phyloP scores from a whole-genome alignment of 1,284 basidiomycete genomes.

The Melampsora larici-populina region DNA sequence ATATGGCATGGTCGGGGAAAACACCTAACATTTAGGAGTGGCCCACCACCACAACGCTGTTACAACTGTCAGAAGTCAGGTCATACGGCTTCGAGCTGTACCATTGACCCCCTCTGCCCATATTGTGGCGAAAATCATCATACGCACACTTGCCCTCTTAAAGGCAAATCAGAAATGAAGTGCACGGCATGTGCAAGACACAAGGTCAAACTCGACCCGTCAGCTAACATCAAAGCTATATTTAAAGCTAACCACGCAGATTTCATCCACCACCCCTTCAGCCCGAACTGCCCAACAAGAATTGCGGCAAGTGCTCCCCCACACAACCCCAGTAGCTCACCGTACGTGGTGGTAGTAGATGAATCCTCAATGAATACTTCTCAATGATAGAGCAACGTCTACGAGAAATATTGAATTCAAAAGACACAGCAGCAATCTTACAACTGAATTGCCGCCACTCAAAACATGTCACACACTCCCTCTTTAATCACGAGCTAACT shows the following conservation, averaged over 20 bases:
- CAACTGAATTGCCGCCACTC: background rate
- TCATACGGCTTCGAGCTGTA: no score
- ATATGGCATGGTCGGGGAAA: background rate
- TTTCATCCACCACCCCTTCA: background rate
- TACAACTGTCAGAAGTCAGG: no score
- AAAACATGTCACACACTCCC: background rate
- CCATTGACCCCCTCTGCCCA: background rate
- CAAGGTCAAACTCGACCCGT: background rate
- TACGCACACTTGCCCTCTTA: background rate
- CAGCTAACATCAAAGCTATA: background rate
- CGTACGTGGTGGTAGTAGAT: no score
- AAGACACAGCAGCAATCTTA: background rate
- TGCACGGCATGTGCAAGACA: background rate
- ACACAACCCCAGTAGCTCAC: background rate
- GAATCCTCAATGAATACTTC: no score
- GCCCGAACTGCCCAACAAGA: background rate
- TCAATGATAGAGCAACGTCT: no score
- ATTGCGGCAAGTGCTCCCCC: background rate
- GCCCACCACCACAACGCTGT: background rate
- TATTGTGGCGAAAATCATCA: background rate
- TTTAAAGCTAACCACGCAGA: background rate
- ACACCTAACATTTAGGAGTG: background rate
- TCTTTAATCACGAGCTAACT: background rate
- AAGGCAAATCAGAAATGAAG: background rate
- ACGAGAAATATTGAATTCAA: background rate